phyloP scores from a whole-genome alignment of 2,329 filamentous ascomycete species.

The Hawksworthiomyces lignivorus region DNA sequence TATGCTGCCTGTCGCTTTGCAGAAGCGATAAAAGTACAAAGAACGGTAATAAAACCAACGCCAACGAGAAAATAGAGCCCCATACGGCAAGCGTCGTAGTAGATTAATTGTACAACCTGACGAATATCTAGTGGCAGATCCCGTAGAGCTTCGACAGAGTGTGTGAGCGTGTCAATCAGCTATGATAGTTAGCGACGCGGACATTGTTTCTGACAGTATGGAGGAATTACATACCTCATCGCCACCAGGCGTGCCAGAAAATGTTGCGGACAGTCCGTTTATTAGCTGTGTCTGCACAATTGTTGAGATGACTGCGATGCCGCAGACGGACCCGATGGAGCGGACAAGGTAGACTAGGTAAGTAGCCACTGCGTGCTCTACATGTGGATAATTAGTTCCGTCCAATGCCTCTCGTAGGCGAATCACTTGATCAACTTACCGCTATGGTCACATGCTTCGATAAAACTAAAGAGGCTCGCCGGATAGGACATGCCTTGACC shows the following conservation, averaged over 20 bases:
- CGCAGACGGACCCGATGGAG: conserved; percentile 10
- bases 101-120: conserved; percentile 6
- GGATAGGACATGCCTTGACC: conserved; percentile 14
- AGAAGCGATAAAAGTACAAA: conserved; percentile 1
- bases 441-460: not conserved
- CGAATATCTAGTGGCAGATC: conserved; percentile 6
- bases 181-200: not conserved
- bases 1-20: no score
- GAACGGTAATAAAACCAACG: not conserved
- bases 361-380: conserved; percentile 10
- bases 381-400: no score
- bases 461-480: not conserved
- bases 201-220: no score
- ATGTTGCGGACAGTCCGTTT: not conserved
- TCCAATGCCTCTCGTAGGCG: no score
- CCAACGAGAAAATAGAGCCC: conserved; percentile 10
- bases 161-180: conserved; percentile 7
- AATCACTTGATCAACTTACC: no score
- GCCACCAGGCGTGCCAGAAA: conserved; percentile 3
- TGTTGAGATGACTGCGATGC: conserved; percentile 10
- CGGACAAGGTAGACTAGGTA: conserved; percentile 9
- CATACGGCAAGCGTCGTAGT: conserved; percentile 10
- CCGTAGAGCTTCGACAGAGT: conserved; percentile 9
- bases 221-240: not conserved
- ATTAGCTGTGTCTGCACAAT: conserved; percentile 6